A percentile compares a stretch with the other conserved stretches of the same genome.
These are phyloP conservation scores for Juglanconis juglandina DNA, from an alignment of 2,329 filamentous ascomycete genomes.

Conservation along the genomic window DNA sequence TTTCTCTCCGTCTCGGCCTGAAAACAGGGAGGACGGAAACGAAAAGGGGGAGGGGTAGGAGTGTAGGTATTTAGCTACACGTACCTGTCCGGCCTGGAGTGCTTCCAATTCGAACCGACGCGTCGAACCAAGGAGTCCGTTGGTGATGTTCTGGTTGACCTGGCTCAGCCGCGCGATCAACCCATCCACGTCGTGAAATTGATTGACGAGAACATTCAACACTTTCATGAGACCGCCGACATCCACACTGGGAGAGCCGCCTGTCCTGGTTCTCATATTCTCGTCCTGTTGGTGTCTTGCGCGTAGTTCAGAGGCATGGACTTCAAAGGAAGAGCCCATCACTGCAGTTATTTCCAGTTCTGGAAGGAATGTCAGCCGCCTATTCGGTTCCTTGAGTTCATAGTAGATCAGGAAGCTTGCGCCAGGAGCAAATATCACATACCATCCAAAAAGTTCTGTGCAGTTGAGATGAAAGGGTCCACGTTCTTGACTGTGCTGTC, in stretches of 20 bases:
- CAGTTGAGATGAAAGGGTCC: conserved; percentile 40
- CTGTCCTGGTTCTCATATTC: conserved; percentile 23
- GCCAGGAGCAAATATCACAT: conserved; percentile 19
- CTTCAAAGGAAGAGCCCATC: conserved; percentile 28
- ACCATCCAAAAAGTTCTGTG: conserved; percentile 52
- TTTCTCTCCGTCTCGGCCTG: not conserved
- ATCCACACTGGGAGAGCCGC: conserved; percentile 33
- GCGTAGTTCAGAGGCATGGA: conserved; percentile 40
- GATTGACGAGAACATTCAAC: conserved; percentile 33
- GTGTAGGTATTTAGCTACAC: conserved; percentile 6
- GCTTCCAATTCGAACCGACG: conserved; percentile 51
- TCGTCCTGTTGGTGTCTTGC: conserved; percentile 37
- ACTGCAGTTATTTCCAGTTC: conserved; percentile 47
- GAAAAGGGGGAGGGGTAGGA: not conserved
- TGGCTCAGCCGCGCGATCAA: conserved; percentile 33
- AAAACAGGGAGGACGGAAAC: not conserved
- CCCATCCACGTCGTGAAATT: conserved; percentile 29
- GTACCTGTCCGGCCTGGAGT: conserved; percentile 49
- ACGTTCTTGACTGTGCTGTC: conserved; percentile 9
- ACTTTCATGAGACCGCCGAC: conserved; percentile 36
- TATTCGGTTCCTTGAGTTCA: not conserved
- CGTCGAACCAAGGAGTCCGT: conserved; percentile 36
- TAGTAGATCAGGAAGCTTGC: not conserved
- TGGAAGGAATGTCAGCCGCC: conserved; percentile 21
- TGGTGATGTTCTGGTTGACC: conserved; percentile 34